phyloP scores from a whole-genome alignment of 306 rosid genomes.

The Casuarina cunninghamiana region DNA sequence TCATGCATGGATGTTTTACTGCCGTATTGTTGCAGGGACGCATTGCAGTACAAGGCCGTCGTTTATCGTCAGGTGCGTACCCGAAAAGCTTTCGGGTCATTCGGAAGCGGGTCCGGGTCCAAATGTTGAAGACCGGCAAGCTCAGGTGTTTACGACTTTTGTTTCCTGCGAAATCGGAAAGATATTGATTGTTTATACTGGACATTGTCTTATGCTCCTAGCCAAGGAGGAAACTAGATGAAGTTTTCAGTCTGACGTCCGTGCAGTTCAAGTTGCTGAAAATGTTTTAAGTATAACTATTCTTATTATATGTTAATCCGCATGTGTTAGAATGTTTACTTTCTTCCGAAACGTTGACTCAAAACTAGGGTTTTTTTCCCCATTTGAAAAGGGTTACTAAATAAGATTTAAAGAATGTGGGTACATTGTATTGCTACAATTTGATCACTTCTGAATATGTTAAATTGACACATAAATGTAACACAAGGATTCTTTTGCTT shows the following conservation, averaged over 20 bases:
- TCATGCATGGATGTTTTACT: not conserved
- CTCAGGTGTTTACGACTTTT: constrained; percentile 37
- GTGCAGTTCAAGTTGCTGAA: no score
- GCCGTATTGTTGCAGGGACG: constrained; percentile 5
- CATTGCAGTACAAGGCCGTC: constrained; percentile 27
- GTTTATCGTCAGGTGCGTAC: constrained; percentile 36
- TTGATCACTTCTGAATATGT: not conserved
- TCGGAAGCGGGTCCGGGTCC: constrained; percentile 36
- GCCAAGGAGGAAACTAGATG: no score
- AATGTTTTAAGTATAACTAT: no score
- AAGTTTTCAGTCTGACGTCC: no score
- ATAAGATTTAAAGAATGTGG: no score
- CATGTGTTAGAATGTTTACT: no score
- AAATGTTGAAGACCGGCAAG: constrained; percentile 23
- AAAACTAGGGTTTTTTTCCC: no score
- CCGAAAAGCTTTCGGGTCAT: constrained; percentile 29
- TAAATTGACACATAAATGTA: not conserved
- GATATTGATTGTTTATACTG: no score
- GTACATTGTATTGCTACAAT: not conserved
- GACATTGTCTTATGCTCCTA: no score
- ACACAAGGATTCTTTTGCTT: not conserved
- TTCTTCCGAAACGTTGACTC: no score
- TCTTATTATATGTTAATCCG: no score
- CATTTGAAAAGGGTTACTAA: no score
- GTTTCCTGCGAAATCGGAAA: not conserved